Evolutionary conservation across 352 stramenopile genomes (phyloP).

Genomic region (Phytophthora ohioensis): DNA sequence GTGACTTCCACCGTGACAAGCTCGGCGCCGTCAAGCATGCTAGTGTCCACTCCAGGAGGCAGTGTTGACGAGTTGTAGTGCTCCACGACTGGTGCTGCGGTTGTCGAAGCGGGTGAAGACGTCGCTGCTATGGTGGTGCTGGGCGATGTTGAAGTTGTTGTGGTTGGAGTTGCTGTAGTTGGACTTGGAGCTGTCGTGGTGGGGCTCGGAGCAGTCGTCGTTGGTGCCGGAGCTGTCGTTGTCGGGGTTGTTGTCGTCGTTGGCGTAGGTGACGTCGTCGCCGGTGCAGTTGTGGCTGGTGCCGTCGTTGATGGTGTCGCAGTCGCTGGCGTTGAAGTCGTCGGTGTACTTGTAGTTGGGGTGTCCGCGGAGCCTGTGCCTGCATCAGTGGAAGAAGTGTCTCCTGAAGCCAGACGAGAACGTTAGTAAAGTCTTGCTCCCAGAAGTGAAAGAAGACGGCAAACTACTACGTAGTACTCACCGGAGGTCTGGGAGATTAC

Average conservation of each 20-base stretch:
- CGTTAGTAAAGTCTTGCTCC: neutral
- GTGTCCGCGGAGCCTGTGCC: conserved; percentile 10
- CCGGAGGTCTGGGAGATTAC: conserved; percentile 16
- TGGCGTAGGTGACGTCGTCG: conserved; percentile 15
- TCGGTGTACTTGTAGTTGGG: conserved; percentile 9
- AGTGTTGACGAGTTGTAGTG: conserved; percentile 53
- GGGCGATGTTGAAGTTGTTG: conserved; percentile 13
- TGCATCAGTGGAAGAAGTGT: conserved; percentile 16
- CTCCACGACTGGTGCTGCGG: conserved; percentile 26
- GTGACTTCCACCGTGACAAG: conserved; percentile 52
- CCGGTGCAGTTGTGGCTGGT: conserved; percentile 11
- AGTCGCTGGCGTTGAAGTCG: conserved; percentile 13
- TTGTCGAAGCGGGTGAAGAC: conserved; percentile 10
- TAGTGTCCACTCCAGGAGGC: conserved; percentile 42
- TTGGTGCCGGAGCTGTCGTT: conserved; percentile 1
- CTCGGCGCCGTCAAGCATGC: conserved; percentile 43
- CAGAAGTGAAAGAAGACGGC: neutral
- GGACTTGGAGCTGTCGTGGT: conserved; percentile 5
- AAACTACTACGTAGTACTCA: neutral
- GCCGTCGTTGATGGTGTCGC: conserved; percentile 5
- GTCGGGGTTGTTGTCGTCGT: neutral
- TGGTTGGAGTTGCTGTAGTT: conserved; percentile 5
- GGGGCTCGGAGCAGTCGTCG: conserved; percentile 1
- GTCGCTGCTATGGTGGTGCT: conserved; percentile 1
- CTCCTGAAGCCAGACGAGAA: conserved; percentile 8